A percentile compares a stretch with the other conserved stretches of the same genome.
Conservation (phyloP, 1,139 yeast species). For the Blastobotrys apis region DNA sequence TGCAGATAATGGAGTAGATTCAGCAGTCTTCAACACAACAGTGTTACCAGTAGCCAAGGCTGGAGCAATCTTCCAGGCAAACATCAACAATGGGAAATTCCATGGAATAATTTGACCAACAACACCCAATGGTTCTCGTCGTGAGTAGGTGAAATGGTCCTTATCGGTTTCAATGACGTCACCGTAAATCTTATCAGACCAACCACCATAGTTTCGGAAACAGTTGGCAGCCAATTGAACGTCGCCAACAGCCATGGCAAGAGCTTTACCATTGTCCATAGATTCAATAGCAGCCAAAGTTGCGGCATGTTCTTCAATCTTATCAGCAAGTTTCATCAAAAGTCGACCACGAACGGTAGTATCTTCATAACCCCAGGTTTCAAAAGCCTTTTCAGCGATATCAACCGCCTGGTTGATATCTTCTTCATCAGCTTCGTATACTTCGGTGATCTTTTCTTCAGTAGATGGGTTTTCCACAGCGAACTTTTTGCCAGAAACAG, state of each 20-base stretch:
- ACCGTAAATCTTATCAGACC: constrained; percentile 74
- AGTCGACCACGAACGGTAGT: constrained; percentile 54
- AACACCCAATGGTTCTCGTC: constrained; percentile 69
- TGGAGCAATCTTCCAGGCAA: constrained; percentile 83
- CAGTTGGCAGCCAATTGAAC: constrained; percentile 52
- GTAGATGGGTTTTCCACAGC: constrained; percentile 52
- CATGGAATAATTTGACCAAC: constrained; percentile 83
- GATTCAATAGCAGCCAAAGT: constrained; percentile 64
- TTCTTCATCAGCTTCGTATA: constrained; percentile 51
- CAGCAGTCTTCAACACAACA: constrained; percentile 75
- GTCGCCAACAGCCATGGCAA: constrained; percentile 52
- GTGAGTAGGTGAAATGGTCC: constrained; percentile 55
- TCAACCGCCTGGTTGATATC: constrained; percentile 57
- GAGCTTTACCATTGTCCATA: constrained; percentile 75
- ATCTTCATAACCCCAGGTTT: constrained; percentile 45
- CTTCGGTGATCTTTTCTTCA: constrained; percentile 49
- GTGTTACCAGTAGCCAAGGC: constrained; percentile 81
- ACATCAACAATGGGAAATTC: constrained; percentile 84
- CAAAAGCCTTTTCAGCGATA: constrained; percentile 52
- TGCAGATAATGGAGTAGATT: constrained; percentile 79
- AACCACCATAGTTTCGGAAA: constrained; percentile 70
- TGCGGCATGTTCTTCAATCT: constrained; percentile 56
- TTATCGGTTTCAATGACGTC: constrained; percentile 60
- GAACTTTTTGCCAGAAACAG: constrained; percentile 49
- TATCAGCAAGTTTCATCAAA: constrained; percentile 58